phyloP scores from a whole-genome alignment of 2,329 filamentous ascomycete genomes.

The Magnaporthiopsis poae region DNA sequence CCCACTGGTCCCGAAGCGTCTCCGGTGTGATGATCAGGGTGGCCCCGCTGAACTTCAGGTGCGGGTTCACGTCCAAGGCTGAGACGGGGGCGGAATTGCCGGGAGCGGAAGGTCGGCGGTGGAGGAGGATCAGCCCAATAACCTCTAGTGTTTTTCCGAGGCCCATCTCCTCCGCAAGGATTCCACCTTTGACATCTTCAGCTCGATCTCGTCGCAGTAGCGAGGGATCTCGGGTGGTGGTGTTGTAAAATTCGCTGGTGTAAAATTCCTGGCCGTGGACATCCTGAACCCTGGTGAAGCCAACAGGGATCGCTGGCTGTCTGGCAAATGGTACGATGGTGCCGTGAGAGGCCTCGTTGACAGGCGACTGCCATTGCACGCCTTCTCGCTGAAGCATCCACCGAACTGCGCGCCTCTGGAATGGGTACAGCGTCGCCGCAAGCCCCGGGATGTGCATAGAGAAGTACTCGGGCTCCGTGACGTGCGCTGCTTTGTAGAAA shows the following conservation, averaged over 20 bases:
- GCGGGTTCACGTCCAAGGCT: constrained; percentile 26
- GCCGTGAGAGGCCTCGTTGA: constrained; percentile 12
- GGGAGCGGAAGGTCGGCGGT: constrained; percentile 32
- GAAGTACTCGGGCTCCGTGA: constrained; percentile 39
- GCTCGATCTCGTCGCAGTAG: constrained; percentile 18
- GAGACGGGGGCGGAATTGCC: constrained; percentile 10
- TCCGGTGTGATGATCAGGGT: constrained; percentile 54
- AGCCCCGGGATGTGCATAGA: constrained; percentile 34
- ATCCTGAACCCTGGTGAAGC: constrained; percentile 37
- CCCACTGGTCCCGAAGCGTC: constrained; percentile 51
- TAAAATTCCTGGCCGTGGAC: constrained; percentile 27
- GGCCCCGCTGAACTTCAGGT: constrained; percentile 40
- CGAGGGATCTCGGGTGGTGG: constrained; percentile 40
- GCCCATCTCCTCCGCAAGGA: constrained; percentile 75
- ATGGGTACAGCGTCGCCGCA: constrained; percentile 53
- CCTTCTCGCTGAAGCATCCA: constrained; percentile 64
- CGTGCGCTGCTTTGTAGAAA: constrained; percentile 62
- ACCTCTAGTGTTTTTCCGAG: constrained; percentile 72
- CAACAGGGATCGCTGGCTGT: constrained; percentile 23
- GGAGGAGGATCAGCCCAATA: constrained; percentile 57
- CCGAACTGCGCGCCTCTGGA: constrained; percentile 59
- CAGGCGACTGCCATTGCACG: constrained; percentile 33
- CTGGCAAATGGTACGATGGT: constrained; percentile 18
- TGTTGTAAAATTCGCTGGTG: constrained; percentile 51
- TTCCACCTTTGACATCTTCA: constrained; percentile 44